Evolutionary conservation across 768 basidiomycete species (phyloP).

Genomic region (Lactifluus pinguis): DNA sequence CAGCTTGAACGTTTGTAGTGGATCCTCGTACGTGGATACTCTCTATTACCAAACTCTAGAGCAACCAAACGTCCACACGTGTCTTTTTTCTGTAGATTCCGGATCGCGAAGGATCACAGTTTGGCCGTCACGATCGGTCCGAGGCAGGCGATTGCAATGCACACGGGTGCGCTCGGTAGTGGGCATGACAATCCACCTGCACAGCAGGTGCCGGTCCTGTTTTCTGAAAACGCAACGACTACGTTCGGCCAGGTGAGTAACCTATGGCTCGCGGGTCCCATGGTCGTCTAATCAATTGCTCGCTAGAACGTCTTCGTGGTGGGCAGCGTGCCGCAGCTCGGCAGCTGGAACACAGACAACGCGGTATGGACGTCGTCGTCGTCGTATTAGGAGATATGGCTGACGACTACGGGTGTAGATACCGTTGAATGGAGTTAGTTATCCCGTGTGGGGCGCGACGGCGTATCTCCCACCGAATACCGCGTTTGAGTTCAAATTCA

Average conservation of each 20-base stretch:
- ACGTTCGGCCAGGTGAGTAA: constrained; percentile 43
- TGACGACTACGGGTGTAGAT: too few relatives aligned
- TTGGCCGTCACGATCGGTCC: constrained; percentile 22
- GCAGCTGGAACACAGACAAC: constrained; percentile 36
- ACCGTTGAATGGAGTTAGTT: too few relatives aligned
- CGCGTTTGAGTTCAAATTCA: constrained; percentile 27
- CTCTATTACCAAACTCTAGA: background rate
- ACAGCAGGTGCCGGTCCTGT: constrained; percentile 21
- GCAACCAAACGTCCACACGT: background rate
- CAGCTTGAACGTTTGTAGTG: constrained; percentile 37
- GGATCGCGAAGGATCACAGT: constrained; percentile 6
- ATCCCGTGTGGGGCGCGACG: too few relatives aligned
- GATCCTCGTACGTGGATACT: constrained; percentile 32
- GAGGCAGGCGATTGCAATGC: constrained; percentile 23
- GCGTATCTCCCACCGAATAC: too few relatives aligned
- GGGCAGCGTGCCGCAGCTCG: constrained; percentile 48
- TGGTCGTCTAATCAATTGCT: background rate
- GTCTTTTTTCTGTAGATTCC: constrained; percentile 15
- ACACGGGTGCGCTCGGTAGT: constrained; percentile 15
- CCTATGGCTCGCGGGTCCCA: background rate
- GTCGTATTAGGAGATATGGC: too few relatives aligned
- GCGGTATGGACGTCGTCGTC: too few relatives aligned
- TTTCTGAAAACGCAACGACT: constrained; percentile 48
- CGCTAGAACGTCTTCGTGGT: constrained; percentile 50
- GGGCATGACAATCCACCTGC: background rate